A percentile compares a stretch with the other conserved stretches of the same genome.
These are phyloP conservation scores for Arthrobotrys musiformis DNA, from an alignment of 2,329 filamentous ascomycete species.

Conservation along the genomic window DNA sequence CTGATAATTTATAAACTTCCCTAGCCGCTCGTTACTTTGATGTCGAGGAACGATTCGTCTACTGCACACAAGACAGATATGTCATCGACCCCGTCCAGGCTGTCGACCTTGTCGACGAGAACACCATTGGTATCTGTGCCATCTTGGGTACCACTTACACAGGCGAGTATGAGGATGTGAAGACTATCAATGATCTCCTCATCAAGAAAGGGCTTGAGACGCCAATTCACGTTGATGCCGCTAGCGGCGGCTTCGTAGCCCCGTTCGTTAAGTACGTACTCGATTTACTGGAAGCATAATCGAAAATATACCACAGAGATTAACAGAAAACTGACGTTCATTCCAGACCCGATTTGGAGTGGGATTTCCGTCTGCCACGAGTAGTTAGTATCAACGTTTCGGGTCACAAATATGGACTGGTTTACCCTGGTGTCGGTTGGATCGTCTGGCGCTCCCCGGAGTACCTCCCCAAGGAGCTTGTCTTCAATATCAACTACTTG, in stretches of 20 bases:
- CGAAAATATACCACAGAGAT: background rate
- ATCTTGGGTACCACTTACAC: conserved; percentile 96
- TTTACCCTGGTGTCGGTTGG: conserved; percentile 96
- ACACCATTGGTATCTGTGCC: conserved; percentile 88
- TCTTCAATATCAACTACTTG: conserved; percentile 99
- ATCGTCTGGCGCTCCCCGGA: conserved; percentile 86
- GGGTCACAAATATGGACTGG: conserved; percentile 83
- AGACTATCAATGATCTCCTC: conserved; percentile 88
- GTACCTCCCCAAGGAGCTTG: conserved; percentile 86
- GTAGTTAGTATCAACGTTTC: conserved; percentile 95
- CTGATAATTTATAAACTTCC: background rate
- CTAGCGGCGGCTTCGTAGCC: conserved; percentile 89
- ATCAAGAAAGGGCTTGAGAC: conserved; percentile 78
- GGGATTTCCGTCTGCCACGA: conserved; percentile 90
- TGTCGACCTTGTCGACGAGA: conserved; percentile 72
- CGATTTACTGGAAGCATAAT: background rate
- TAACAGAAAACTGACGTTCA: background rate
- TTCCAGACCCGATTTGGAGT: conserved; percentile 76
- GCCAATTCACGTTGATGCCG: conserved; percentile 93
- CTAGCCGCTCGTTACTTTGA: conserved; percentile 80
- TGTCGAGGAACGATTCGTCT: conserved; percentile 84
- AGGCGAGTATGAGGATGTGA: conserved; percentile 93
- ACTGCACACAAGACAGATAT: conserved; percentile 71
- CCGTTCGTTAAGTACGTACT: conserved; percentile 77
- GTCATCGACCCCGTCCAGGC: conserved; percentile 73